Base-by-base conservation (phyloP, 2,329 filamentous ascomycete genomes). In the Pyrenochaeta sp. region DNA sequence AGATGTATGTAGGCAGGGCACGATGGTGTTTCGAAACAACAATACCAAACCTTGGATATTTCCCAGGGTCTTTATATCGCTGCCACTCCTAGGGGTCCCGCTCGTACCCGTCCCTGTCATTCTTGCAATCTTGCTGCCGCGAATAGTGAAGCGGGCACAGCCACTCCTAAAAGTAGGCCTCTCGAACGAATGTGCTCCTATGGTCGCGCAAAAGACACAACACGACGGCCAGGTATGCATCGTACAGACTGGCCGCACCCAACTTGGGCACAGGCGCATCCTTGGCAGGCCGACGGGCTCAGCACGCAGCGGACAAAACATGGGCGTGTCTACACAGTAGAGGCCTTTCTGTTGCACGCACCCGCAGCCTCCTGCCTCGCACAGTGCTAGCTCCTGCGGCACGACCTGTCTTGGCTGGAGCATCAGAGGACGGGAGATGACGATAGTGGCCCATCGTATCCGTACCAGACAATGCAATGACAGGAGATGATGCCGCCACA, bases 1-100 rank as follows among this genome's bases (percentile, higher is more conserved):
- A 30, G n/a, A n/a, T n/a, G n/a, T n/a, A n/a, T n/a, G n/a, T n/a
- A n/a, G n/a, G n/a, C n/a, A n/a, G n/a, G 41, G 28, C 31, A 48
- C 38, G 42, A 43, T 45, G 35, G 29, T 39, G 43, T 41, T 57
- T 55, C 41, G 46, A 59, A 51, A 51, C 44, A 51, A 50, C 50
- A 50, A 41, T n/a, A 32, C 30, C 32, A 32, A 46, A 26, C 36
- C 41, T 38, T 42, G 42, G 46, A 44, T 42, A 44, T 37, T 46
- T 24, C 30, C 32, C 41, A 53, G 41, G 44, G 48, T 43, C 38
- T 51, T 51, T 53, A 54, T 50, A 51, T 40, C 42, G 41, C 40
- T 24, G 32, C 30, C 38, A 26, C 30, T 38, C 44, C 21, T 32
- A 24, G 37, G 44, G 41, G 28, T 22, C 45, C 48, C 43, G 41